Evolutionary conservation across 768 basidiomycete genomes (phyloP).

Genomic region (Lactarius pseudohatsudake): DNA sequence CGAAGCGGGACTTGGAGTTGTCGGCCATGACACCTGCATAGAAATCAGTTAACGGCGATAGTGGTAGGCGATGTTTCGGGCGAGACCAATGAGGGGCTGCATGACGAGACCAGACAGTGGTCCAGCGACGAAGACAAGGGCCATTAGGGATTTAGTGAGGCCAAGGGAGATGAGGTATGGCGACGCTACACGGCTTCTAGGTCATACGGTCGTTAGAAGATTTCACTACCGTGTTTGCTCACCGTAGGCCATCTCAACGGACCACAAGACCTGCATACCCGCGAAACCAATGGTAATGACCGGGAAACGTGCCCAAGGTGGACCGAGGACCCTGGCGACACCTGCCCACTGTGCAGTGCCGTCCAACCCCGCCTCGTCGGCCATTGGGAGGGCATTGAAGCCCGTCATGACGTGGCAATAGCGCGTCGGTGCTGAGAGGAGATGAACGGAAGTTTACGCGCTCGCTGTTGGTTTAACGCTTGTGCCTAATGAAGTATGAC

Average conservation of each 20-base stretch:
- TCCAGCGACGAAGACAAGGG: slow-evolving; percentile 89
- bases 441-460: neutral
- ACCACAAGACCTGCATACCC: slow-evolving; percentile 90
- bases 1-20: slow-evolving; percentile 77
- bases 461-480: neutral
- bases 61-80: neutral
- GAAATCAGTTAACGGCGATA: neutral
- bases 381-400: slow-evolving; percentile 47
- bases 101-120: slow-evolving; percentile 88
- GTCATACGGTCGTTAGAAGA: neutral
- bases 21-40: slow-evolving; percentile 68
- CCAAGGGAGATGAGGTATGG: slow-evolving; percentile 91
- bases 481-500: slow-evolving; percentile 12
- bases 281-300: slow-evolving; percentile 74
- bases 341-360: slow-evolving; percentile 48
- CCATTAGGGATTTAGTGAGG: slow-evolving; percentile 81
- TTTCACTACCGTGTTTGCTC: slow-evolving; percentile 12
- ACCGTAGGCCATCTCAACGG: slow-evolving; percentile 93
- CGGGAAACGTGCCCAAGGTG: slow-evolving; percentile 64
- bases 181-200: slow-evolving; percentile 47
- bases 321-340: slow-evolving; percentile 61
- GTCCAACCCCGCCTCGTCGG: slow-evolving; percentile 43
- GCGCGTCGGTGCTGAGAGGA: neutral
- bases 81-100: slow-evolving; percentile 80
- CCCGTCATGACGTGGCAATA: slow-evolving; percentile 46